Evolutionary conservation across 257 asterid genomes (phyloP).

Genomic region (Scutellaria galericulata): DNA sequence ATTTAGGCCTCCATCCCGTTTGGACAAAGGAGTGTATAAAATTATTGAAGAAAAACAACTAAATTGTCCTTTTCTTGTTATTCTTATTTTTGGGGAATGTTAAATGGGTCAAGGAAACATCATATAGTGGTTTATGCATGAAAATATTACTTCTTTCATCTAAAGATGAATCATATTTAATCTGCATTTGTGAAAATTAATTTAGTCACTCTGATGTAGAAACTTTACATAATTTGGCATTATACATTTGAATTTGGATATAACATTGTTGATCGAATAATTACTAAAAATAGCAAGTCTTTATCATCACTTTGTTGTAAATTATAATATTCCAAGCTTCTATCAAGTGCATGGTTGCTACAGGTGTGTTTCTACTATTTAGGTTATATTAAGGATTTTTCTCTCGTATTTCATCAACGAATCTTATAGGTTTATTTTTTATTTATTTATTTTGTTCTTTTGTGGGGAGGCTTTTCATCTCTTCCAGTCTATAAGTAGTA

Average conservation of each 20-base stretch:
- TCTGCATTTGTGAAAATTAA: background rate
- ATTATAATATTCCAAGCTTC: conserved; percentile 11
- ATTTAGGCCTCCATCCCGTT: background rate
- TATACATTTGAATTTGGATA: background rate
- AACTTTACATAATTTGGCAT: conserved; percentile 8
- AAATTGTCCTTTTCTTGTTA: conserved; percentile 1
- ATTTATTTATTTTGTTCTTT: background rate
- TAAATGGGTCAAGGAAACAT: conserved; percentile 29
- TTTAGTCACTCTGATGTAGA: conserved; percentile 15
- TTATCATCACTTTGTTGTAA: background rate
- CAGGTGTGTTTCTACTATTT: conserved; percentile 7
- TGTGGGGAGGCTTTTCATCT: background rate
- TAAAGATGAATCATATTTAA: conserved; percentile 7
- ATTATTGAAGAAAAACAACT: background rate
- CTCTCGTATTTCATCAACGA: background rate
- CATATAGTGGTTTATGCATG: background rate
- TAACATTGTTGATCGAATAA: background rate
- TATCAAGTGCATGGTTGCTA: background rate
- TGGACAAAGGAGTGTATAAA: background rate
- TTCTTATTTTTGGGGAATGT: conserved; percentile 4
- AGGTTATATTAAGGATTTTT: background rate
- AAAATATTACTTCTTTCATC: background rate
- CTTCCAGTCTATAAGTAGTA: background rate
- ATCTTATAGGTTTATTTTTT: background rate
- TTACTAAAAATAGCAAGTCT: conserved; percentile 7